Evolutionary conservation across 768 basidiomycete species (phyloP), one percentile per base, ranked within the genome.

Genomic region (Hemileccinum impolitum): DNA sequence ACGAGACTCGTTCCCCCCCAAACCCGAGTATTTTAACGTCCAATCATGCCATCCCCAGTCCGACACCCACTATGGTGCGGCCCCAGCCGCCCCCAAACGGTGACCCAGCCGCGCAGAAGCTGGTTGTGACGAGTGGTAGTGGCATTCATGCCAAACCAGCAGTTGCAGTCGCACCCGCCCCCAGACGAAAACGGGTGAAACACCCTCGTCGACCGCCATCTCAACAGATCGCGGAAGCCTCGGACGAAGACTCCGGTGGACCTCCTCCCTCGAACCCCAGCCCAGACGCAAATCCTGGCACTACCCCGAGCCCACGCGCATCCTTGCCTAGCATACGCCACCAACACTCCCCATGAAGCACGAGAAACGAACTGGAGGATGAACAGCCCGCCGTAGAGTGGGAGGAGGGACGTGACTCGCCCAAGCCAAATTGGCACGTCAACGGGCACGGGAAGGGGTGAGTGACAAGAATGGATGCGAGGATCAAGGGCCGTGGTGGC

Each of bases 1-100:
- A 3, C 58, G 65, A 7, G 66, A 69, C 25, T 43, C 74, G 3
- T 63, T 93, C 3, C 89, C 89, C 10, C 81, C 81, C 0, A 77
- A 76, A 55, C 85, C 86, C 0, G 72, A 75, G 6, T 56, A 65
- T 25, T 85, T 81, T 71, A 70, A 66, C 54, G 56, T 70, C 65
- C 84, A 56, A 69, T 74, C 60, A 69, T 10, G 49, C 60, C 48
- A 66, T 68, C 23, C 39, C 66, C 13, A 63, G 69, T 19, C 3
- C 64, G 11, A 32, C 49, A 1, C 14, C 66, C 11, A 68, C 65
- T 1, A 42, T 42, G 6, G 47, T 56, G 18, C 61, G 36, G 32
- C 32, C 47, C 1, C 53, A 35, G 18, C 30, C 39, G 19, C 39
- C 46, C 21, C 36, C 40, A 3, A 50, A 48, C n/a, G 47, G 45